Base-by-base conservation (phyloP, 768 basidiomycete species). In the Kwoniella botswanensis region DNA sequence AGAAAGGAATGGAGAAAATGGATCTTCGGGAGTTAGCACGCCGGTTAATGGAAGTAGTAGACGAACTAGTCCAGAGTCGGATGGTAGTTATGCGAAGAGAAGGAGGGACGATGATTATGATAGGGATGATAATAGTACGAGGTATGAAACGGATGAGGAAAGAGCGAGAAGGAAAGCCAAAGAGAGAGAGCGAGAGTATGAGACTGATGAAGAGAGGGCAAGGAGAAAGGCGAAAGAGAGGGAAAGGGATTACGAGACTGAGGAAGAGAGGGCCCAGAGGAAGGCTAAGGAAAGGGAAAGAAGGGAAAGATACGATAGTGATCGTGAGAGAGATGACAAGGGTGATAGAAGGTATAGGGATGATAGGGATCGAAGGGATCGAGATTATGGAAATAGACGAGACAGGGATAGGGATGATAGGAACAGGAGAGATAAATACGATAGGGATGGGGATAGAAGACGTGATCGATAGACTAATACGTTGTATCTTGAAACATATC, bases 1-100 rank as follows among this genome's bases (percentile, higher is more conserved):
- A 80, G 93, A 92, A 63, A 86, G 86, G 64, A 86, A 87, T 21
- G 21, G 15, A 24, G 41, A n/a, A 61, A 22, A 61, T 22, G 15
- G 46, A 18, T 17, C 57, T 58, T 58, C 57, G 41, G 46, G 58
- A 29, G 68, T 35, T 3, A 54, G 56, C 21, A 67, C 59, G 24
- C 46, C 69, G 17, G 74, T 57, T 66, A 61, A 35, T 26, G 59
- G 41, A n/a, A 44, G 59, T 43, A 61, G 57, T 21, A 61, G 59
- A 43, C 42, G 59, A 43, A 9, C 26, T 6, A 46, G 65, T 43
- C 52, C 50, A 9, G 62, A 63, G n/a, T 76, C 74, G 29, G 56
- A 74, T n/a, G 68, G 70, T 55, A 60, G 71, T 21, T 76, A 72
- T 67, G 71, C 74, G 24, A 63, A 63, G 26, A 15, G 59, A n/a